Conservation (phyloP, 164 flowering plant species). For the Umbilicus rupestris region DNA sequence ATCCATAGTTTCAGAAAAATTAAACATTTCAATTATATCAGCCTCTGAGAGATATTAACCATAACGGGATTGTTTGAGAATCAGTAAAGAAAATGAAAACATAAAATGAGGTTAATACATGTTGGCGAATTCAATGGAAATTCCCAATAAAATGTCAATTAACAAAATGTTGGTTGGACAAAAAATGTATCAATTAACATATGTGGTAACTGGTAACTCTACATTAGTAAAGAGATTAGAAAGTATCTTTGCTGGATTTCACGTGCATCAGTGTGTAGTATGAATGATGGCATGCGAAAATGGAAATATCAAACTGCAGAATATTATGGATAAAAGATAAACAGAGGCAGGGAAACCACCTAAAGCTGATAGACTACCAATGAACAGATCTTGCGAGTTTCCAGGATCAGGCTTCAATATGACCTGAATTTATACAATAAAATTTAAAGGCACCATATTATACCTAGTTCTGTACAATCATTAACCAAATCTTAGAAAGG, state of each 20-base stretch:
- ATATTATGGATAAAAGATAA: not conserved
- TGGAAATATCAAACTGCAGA: not conserved
- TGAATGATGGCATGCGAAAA: not conserved
- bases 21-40: no score
- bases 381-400: constrained; percentile 89
- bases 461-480: not conserved
- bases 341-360: constrained; percentile 30
- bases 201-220: no score
- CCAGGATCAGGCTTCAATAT: constrained; percentile 98
- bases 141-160: not conserved
- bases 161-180: not conserved
- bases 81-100: not conserved
- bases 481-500: not conserved
- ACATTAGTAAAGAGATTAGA: not conserved
- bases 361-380: constrained; percentile 77
- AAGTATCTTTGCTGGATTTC: not conserved
- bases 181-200: not conserved
- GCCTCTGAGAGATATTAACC: not conserved
- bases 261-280: not conserved
- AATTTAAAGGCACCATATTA: not conserved
- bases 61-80: not conserved
- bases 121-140: not conserved
- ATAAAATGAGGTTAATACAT: not conserved
- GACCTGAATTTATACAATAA: constrained; percentile 42
- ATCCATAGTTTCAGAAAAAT: not conserved